These are phyloP conservation scores for Heritiera littoralis DNA, from an alignment of 345 rosid species.

Conservation along the genomic window DNA sequence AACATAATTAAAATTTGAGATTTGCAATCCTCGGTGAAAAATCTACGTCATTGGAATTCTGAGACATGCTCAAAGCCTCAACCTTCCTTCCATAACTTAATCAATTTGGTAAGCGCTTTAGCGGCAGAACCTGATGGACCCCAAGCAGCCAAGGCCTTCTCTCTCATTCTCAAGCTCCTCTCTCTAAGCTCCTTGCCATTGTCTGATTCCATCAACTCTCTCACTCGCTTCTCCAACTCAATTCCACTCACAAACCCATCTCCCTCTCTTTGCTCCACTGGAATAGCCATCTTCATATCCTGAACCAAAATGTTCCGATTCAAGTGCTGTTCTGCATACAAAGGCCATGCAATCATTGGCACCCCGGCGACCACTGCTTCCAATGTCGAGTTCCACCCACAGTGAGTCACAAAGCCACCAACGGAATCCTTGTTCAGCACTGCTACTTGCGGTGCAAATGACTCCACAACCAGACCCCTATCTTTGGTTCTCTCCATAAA, in stretches of 20 bases:
- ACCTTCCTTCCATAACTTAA: conserved; percentile 20
- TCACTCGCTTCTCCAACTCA: conserved; percentile 38
- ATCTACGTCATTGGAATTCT: no score
- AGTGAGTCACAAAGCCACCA: conserved; percentile 69
- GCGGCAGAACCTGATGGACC: conserved; percentile 30
- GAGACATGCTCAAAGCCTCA: background rate
- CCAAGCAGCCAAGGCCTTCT: conserved; percentile 22
- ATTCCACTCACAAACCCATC: conserved; percentile 35
- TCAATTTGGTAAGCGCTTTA: conserved; percentile 23
- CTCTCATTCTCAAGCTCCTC: conserved; percentile 18
- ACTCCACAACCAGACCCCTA: conserved; percentile 50
- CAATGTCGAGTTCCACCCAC: conserved; percentile 73
- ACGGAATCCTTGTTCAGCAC: conserved; percentile 49
- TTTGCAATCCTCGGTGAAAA: no score
- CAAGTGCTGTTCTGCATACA: conserved; percentile 48
- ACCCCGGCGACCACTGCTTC: conserved; percentile 58
- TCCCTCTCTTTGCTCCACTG: conserved; percentile 27
- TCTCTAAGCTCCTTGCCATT: conserved; percentile 26
- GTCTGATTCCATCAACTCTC: conserved; percentile 39
- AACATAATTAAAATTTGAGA: no score
- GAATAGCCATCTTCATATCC: conserved; percentile 37
- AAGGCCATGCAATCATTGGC: conserved; percentile 59
- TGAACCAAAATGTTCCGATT: conserved; percentile 38
- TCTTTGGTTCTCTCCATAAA: conserved; percentile 41
- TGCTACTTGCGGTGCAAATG: conserved; percentile 65